These are phyloP conservation scores for Lachnellula occidentalis DNA, from an alignment of 2,329 filamentous ascomycete genomes.

Conservation along the genomic window DNA sequence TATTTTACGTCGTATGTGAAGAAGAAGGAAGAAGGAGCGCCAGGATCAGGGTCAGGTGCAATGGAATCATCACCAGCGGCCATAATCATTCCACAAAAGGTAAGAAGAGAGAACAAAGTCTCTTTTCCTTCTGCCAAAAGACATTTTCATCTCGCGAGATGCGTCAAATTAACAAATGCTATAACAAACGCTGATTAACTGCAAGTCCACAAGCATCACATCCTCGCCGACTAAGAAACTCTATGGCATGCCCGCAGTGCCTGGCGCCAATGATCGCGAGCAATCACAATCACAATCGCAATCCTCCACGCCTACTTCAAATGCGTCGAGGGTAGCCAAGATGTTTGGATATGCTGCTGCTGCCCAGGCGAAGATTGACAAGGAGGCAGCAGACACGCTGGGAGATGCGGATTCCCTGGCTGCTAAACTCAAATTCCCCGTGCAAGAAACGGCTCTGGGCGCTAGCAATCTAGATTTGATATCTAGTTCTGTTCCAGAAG, in stretches of 20 bases:
- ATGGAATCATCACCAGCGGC: too few relatives aligned
- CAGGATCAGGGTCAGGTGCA: too few relatives aligned
- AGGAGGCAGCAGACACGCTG: neutral
- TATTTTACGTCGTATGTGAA: slow-evolving; percentile 20
- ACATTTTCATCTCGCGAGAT: neutral
- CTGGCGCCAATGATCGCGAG: neutral
- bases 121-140: neutral
- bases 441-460: neutral
- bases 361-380: neutral
- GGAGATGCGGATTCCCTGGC: neutral
- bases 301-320: slow-evolving; percentile 1
- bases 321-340: slow-evolving; percentile 18
- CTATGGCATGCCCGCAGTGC: slow-evolving; percentile 3
- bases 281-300: too few relatives aligned
- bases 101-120: too few relatives aligned
- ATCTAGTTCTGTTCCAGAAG: too few relatives aligned
- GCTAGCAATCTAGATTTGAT: too few relatives aligned
- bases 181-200: neutral
- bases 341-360: slow-evolving; percentile 17
- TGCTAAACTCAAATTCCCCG: neutral
- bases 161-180: neutral
- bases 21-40: slow-evolving; percentile 5
- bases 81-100: too few relatives aligned
- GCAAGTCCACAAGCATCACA: neutral
- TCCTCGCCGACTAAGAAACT: slow-evolving; percentile 5